Conservation (phyloP, 2,329 filamentous ascomycete genomes). For the Alternaria arborescens region DNA sequence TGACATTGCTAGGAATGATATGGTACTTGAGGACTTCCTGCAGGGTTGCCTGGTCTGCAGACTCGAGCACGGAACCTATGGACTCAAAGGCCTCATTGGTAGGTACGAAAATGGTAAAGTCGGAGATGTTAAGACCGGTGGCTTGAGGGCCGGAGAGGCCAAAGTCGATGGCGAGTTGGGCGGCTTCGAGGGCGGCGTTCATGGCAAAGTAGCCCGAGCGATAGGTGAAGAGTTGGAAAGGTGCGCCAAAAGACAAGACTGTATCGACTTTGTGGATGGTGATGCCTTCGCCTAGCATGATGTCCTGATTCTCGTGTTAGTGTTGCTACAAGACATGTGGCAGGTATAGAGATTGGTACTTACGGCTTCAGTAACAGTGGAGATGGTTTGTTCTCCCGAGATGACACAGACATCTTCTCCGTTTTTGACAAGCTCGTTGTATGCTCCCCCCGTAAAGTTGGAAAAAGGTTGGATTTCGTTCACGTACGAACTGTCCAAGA, state of each 20-base stretch:
- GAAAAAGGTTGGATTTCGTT: constrained; percentile 55
- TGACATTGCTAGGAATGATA: constrained; percentile 37
- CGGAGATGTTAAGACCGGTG: constrained; percentile 54
- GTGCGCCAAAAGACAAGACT: constrained; percentile 36
- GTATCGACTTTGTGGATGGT: constrained; percentile 41
- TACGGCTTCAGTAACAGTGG: constrained; percentile 59
- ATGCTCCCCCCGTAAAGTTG: constrained; percentile 67
- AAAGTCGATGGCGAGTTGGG: constrained; percentile 33
- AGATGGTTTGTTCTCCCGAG: constrained; percentile 60
- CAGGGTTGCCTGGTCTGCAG: constrained; percentile 29
- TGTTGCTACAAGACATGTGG: neutral
- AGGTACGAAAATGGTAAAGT: constrained; percentile 83
- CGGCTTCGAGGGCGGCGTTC: constrained; percentile 23
- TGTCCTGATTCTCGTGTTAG: constrained; percentile 22
- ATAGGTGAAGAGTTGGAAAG: constrained; percentile 39
- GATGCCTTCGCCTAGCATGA: constrained; percentile 37
- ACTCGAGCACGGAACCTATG: constrained; percentile 48
- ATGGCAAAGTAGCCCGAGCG: constrained; percentile 37
- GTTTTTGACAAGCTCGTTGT: constrained; percentile 56
- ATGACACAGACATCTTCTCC: constrained; percentile 58
- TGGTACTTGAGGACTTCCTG: constrained; percentile 38
- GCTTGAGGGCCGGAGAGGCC: constrained; percentile 24
- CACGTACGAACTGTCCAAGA: constrained; percentile 58
- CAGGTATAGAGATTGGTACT: constrained; percentile 25
- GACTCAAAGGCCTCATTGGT: constrained; percentile 76